These are phyloP conservation scores for Triangularia verruculosa DNA, from an alignment of 2,329 filamentous ascomycete species.

Conservation along the genomic window DNA sequence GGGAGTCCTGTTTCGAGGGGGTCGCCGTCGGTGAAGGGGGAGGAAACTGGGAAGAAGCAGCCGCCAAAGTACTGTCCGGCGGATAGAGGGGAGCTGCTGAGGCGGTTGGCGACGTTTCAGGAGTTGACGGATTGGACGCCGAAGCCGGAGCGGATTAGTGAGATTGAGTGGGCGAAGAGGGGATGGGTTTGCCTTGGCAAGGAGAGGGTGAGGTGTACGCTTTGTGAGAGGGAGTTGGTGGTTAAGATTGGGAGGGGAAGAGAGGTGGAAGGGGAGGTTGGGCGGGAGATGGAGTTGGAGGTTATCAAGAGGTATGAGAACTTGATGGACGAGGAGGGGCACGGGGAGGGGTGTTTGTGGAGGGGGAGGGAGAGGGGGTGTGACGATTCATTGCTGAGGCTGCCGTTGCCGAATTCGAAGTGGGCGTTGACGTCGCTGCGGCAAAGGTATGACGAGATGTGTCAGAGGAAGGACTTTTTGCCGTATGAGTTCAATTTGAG, in stretches of 20 bases:
- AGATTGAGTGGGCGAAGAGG: constrained; percentile 90
- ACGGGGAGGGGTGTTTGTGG: constrained; percentile 84
- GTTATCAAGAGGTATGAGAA: constrained; percentile 69
- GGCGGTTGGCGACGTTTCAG: constrained; percentile 80
- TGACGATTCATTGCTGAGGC: constrained; percentile 59
- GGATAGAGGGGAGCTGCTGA: constrained; percentile 79
- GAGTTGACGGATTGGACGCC: constrained; percentile 92
- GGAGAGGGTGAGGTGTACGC: constrained; percentile 80
- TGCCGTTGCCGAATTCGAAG: constrained; percentile 61
- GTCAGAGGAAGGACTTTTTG: constrained; percentile 51
- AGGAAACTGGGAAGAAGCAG: constrained; percentile 28
- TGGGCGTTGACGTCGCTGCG: constrained; percentile 57
- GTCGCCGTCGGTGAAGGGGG: constrained; percentile 2
- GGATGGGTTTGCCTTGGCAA: constrained; percentile 85
- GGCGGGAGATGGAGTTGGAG: constrained; percentile 64
- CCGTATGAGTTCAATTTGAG: constrained; percentile 62
- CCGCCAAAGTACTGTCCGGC: constrained; percentile 77
- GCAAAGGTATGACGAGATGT: constrained; percentile 63
- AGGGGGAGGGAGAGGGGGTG: constrained; percentile 77
- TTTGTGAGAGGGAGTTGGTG: constrained; percentile 80
- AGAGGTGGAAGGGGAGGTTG: constrained; percentile 50
- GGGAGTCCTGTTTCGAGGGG: neutral
- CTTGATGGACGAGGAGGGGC: constrained; percentile 71
- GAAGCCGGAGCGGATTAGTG: constrained; percentile 80
- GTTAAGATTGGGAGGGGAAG: constrained; percentile 69